A percentile compares a stretch with the other conserved stretches of the same genome.
phyloP scores from a whole-genome alignment of 2,329 filamentous ascomycete species.

The Aspergillus ochraceus region DNA sequence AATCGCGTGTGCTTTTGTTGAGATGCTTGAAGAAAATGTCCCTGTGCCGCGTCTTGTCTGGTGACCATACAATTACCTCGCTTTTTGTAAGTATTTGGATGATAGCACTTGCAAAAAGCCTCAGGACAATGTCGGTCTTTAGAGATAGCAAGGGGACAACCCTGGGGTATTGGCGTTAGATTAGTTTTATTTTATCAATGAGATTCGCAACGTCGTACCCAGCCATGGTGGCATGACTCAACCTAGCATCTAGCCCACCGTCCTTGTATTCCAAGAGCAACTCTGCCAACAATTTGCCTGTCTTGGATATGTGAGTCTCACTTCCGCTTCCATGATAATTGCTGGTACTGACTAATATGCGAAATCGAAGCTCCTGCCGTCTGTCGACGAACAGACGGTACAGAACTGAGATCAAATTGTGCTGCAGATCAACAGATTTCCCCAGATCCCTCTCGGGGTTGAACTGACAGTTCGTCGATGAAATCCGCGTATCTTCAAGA shows the following conservation, averaged over 20 bases:
- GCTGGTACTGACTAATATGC: slow-evolving; percentile 21
- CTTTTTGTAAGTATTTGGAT: slow-evolving; percentile 14
- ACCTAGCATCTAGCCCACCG: background rate
- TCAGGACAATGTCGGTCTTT: slow-evolving; percentile 16
- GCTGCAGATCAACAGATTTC: background rate
- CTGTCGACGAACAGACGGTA: slow-evolving; percentile 11
- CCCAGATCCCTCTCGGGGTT: background rate
- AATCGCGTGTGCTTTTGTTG: background rate
- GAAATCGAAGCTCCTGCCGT: background rate
- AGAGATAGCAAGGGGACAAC: slow-evolving; percentile 13
- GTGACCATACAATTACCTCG: slow-evolving; percentile 7
- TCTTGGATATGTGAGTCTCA: slow-evolving; percentile 14
- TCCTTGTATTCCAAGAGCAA: slow-evolving; percentile 13
- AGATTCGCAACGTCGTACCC: background rate
- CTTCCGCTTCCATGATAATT: background rate
- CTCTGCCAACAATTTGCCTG: slow-evolving; percentile 26
- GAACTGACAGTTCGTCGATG: background rate
- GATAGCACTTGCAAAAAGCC: slow-evolving; percentile 22
- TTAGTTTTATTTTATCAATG: background rate
- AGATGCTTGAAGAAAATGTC: slow-evolving; percentile 7
- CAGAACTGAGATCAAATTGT: slow-evolving; percentile 4
- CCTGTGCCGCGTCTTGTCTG: slow-evolving; percentile 4
- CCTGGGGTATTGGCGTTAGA: background rate
- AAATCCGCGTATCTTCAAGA: background rate
- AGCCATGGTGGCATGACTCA: background rate